Base-by-base conservation (phyloP, 2,329 filamentous ascomycete genomes). In the Aspergillus sp. region DNA sequence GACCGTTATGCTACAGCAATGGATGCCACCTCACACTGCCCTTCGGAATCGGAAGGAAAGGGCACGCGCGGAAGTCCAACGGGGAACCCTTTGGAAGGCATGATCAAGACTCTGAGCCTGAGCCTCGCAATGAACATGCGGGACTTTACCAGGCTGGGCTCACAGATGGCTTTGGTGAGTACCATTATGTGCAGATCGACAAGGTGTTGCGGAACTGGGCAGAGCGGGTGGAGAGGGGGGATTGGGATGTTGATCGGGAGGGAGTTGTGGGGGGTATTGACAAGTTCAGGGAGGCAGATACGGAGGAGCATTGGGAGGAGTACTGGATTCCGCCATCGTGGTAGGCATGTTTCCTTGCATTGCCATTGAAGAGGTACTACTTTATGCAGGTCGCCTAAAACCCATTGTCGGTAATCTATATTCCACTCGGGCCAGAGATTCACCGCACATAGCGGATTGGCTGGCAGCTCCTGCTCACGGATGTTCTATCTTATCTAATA, bases 201-300 rank as follows among this genome's bases (percentile, higher is more conserved):
- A 63, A 62, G 41, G 76, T 70, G 11, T 55, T 71, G 30, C 52
- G 60, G 11, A 61, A 57, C 18, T 71, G 67, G 68, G 57, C 58
- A 18, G 49, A 63, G 42, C 51, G 68, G 26, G 64, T 71, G 15
- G 65, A 63, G 44, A 60, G 54, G 38, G 67, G 65, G 24, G 61
- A 64, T 57, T 68, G 69, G 66, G 55, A 58, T 30, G 59, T 71
- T 11, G 56, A 56, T 56, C 53, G 56, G 8, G 58, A 69, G 18
- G 68, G 69, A 8, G 66, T 69, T 7, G 18, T 51, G 15, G 65
- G 65, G 47, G 68, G 67, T 9, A 68, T 71, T 63, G 62, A 68
- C 7, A 69, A 68, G 41, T 71, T 68, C 26, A 62, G 58, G 42
- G 68, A 70, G 34, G 68, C 68, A 7, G 67, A 71, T 59, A 68